phyloP scores from a whole-genome alignment of 2,329 filamentous ascomycete species.

The Venturia aucupariae region DNA sequence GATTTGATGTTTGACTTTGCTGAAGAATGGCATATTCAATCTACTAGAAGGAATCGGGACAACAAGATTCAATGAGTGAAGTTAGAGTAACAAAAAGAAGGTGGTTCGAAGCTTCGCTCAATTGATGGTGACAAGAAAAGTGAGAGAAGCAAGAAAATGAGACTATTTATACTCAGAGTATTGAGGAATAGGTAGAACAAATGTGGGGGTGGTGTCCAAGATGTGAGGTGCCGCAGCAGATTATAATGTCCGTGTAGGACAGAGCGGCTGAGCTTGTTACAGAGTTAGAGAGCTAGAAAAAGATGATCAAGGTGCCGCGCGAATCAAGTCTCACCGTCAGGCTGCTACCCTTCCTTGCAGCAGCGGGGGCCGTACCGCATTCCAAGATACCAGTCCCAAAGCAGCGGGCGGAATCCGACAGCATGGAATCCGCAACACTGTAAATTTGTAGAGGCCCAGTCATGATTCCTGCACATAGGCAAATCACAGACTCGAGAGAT shows the following conservation, averaged over 20 bases:
- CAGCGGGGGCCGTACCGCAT: neutral
- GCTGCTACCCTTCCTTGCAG: neutral
- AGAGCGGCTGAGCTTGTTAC: neutral
- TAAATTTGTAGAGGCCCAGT: neutral
- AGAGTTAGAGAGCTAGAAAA: neutral
- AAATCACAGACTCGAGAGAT: neutral
- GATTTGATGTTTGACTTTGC: neutral
- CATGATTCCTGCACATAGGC: neutral
- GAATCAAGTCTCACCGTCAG: neutral
- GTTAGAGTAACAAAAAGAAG: neutral
- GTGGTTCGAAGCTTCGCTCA: neutral
- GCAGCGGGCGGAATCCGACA: neutral
- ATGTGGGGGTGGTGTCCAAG: neutral
- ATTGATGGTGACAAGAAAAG: neutral
- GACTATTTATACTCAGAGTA: neutral
- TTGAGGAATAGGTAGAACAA: neutral
- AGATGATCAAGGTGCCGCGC: neutral
- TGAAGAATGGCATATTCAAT: slow-evolving; percentile 4
- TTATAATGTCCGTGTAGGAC: neutral
- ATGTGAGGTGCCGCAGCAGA: neutral
- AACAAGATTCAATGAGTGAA: neutral
- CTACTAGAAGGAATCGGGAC: neutral
- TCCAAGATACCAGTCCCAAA: neutral
- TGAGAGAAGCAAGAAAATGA: neutral
- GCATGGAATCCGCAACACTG: neutral